Base-by-base conservation (phyloP, 441 rosid species). In the Breynia disticha region DNA sequence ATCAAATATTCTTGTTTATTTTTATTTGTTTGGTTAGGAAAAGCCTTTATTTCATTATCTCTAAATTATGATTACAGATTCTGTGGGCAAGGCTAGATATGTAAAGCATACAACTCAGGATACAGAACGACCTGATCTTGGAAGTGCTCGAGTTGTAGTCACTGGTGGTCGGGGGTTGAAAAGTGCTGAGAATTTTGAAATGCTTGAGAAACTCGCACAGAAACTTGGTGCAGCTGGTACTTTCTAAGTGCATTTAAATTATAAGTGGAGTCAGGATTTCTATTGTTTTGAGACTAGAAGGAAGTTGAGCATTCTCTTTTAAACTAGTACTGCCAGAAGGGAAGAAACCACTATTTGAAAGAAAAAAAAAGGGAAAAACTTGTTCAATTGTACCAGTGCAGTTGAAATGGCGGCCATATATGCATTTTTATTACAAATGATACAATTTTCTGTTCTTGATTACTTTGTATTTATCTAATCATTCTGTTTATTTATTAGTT, bases 161-260 rank as follows among this genome's bases (percentile, higher is more conserved):
- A 83, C 98, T 12, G 98, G 96, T 5, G 98, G 98, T 11, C 78
- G 98, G 46, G 96, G 77, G 15, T 67, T 91, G 67, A 91, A 83
- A 79, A 91, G 77, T 69, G 78, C 84, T 0, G 96, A 87, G 75
- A 91, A 91, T 71, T 91, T 91, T 67, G 80, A 83, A 74, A 75
- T 91, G 90, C 72, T 91, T 11, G 95, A 91, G 66, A 86, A 91
- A 75, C 90, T 91, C 63, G 98, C 98, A 18, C 84, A 82, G 61
- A 91, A 91, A 76, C 87, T 91, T 19, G 87, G 96, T 53, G 98
- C 94, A 59, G 96, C 98, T 70, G 96, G 98, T 91, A 63, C 22
- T 46, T 70, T 32, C 62, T 22, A 48, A 46, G 54, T 41, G 37
- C 53, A 7, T 20, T 18, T 56, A 48, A 22, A 5, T 48, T n/a